phyloP scores from a whole-genome alignment of 306 rosid genomes.

The Vigna nakashimae region DNA sequence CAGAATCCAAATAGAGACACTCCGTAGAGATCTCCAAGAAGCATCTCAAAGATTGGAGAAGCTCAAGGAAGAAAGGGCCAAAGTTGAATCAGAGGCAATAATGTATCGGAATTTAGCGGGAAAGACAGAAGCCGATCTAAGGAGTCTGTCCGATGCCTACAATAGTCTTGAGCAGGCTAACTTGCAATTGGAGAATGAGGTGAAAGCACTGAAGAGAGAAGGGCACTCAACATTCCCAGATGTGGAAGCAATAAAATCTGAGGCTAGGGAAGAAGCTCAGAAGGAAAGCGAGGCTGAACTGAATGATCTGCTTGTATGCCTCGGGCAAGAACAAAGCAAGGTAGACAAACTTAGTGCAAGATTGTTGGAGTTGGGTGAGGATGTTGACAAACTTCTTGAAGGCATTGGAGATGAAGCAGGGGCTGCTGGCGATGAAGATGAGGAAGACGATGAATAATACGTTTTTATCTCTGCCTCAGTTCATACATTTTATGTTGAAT shows the following conservation, averaged over 20 bases:
- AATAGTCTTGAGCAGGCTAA: slow-evolving; percentile 93
- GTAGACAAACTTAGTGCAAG: slow-evolving; percentile 80
- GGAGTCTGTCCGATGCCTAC: slow-evolving; percentile 93
- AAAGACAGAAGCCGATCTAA: slow-evolving; percentile 87
- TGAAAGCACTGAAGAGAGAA: slow-evolving; percentile 61
- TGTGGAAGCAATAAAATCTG: slow-evolving; percentile 78
- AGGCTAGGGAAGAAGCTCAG: slow-evolving; percentile 97
- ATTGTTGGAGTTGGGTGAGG: slow-evolving; percentile 90
- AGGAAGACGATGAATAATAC: slow-evolving; percentile 57
- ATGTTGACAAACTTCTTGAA: slow-evolving; percentile 81
- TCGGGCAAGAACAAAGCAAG: slow-evolving; percentile 96
- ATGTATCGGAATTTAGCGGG: slow-evolving; percentile 74
- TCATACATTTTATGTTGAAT: slow-evolving; percentile 43
- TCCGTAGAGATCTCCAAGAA: slow-evolving; percentile 83
- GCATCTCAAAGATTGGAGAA: slow-evolving; percentile 74
- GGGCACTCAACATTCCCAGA: slow-evolving; percentile 57
- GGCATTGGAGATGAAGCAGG: slow-evolving; percentile 85
- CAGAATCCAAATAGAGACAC: slow-evolving; percentile 72
- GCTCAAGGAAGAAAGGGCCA: slow-evolving; percentile 77
- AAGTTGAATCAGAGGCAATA: slow-evolving; percentile 72
- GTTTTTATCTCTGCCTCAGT: slow-evolving; percentile 14
- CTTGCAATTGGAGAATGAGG: slow-evolving; percentile 77
- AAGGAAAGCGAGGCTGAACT: slow-evolving; percentile 93
- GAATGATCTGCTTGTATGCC: slow-evolving; percentile 93
- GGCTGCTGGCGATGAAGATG: slow-evolving; percentile 63